Conservation (phyloP, 371 early-diverging fungal species). For the Phascolomyces articulosus region DNA sequence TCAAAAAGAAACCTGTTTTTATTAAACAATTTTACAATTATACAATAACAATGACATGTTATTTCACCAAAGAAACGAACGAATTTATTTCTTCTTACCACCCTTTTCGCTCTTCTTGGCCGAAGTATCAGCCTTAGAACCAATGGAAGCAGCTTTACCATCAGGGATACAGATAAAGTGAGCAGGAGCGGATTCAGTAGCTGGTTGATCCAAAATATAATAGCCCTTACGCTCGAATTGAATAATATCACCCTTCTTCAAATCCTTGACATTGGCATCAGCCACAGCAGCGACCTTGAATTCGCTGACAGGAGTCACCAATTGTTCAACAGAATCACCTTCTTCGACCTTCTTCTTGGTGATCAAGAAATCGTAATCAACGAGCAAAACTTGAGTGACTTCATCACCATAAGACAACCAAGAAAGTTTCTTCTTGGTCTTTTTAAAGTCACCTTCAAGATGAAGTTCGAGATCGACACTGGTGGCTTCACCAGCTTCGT, state of each 20-base stretch:
- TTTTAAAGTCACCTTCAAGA: conserved; percentile 96
- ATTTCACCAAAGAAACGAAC: too few species aligned
- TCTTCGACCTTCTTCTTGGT: conserved; percentile 98
- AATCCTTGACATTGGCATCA: conserved; percentile 68
- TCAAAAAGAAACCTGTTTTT: too few species aligned
- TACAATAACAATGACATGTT: too few species aligned
- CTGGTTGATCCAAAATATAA: conserved; percentile 85
- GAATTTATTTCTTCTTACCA: conserved; percentile 11
- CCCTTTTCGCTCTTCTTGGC: conserved; percentile 12
- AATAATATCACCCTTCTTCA: conserved; percentile 83
- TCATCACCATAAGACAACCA: conserved; percentile 86
- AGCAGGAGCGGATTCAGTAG: conserved; percentile 59
- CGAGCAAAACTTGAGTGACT: conserved; percentile 67
- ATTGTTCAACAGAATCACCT: conserved; percentile 85
- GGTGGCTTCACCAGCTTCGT: conserved; percentile 58
- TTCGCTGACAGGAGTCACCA: conserved; percentile 89
- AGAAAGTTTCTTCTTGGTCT: conserved; percentile 99
- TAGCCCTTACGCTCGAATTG: conserved; percentile 99
- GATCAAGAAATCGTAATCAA: conserved; percentile 96
- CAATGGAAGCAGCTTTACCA: conserved; percentile 83
- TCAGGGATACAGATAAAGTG: conserved; percentile 91
- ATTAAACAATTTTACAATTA: too few species aligned
- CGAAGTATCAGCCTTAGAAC: conserved; percentile 69
- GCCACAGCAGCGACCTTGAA: conserved; percentile 73
- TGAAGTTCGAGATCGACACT: conserved; percentile 72